Percentiles rank a stretch among this genome's conserved stretches.
Evolutionary conservation across 495 filamentous ascomycete genomes (phyloP).

Genomic region (Jackrogersella multiformis): DNA sequence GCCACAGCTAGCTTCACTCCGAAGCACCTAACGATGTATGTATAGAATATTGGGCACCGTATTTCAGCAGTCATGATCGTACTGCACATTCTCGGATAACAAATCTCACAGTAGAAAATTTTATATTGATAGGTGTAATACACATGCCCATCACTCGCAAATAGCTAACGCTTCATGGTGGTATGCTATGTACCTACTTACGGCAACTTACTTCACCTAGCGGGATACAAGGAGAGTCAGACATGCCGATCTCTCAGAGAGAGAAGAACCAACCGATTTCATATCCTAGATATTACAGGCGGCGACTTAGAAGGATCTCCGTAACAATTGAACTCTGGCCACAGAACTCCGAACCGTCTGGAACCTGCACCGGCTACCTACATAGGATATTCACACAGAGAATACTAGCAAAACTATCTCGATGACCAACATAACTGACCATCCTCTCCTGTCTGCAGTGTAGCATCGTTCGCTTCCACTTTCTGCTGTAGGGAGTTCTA

Average conservation of each 20-base stretch:
- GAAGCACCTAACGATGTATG: slow-evolving; percentile 1
- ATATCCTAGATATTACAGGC: background rate
- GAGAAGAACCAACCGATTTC: background rate
- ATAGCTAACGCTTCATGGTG: background rate
- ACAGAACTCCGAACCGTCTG: slow-evolving; percentile 14
- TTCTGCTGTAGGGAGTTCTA: slow-evolving; percentile 10
- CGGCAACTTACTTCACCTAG: background rate
- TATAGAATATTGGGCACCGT: background rate
- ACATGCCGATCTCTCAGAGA: background rate
- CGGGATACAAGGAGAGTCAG: background rate
- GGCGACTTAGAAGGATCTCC: background rate
- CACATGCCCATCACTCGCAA: background rate
- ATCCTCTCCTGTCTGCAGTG: slow-evolving; percentile 23
- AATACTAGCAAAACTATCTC: slow-evolving; percentile 1
- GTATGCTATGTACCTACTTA: too few relatives aligned
- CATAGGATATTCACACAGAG: slow-evolving; percentile 11
- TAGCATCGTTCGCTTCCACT: slow-evolving; percentile 27
- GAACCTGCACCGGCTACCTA: slow-evolving; percentile 26
- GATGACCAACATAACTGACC: slow-evolving; percentile 8
- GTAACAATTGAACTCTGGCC: slow-evolving; percentile 5
- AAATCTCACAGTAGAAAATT: background rate
- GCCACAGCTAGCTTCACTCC: slow-evolving; percentile 2
- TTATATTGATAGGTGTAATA: background rate
- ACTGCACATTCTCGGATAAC: background rate
- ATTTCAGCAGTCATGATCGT: background rate